Evolutionary conservation across 208 protist species (phyloP).

Genomic region (Trypanosoma caninum): DNA sequence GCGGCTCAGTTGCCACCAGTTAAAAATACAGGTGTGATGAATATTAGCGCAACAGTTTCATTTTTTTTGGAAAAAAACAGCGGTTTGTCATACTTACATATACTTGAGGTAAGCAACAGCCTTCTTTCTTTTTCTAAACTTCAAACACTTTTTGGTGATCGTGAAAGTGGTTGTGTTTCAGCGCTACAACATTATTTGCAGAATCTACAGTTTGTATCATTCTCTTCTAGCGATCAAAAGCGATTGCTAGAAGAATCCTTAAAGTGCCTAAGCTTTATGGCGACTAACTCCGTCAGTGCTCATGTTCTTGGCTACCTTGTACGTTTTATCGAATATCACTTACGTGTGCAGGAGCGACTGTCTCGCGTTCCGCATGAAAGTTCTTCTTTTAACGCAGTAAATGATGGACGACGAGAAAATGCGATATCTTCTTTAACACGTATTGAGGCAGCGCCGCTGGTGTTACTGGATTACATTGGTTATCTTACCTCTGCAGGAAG

Average conservation of each 20-base stretch:
- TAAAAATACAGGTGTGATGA: neutral
- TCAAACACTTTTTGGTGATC: slow-evolving; percentile 12
- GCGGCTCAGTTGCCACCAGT: slow-evolving; percentile 11
- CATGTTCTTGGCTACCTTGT: slow-evolving; percentile 45
- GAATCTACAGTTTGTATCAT: slow-evolving; percentile 14
- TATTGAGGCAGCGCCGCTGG: slow-evolving; percentile 39
- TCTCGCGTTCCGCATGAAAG: slow-evolving; percentile 28
- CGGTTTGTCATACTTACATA: slow-evolving; percentile 28
- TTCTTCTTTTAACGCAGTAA: neutral
- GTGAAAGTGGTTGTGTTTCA: slow-evolving; percentile 7
- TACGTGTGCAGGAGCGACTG: slow-evolving; percentile 46
- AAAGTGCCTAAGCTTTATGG: slow-evolving; percentile 22
- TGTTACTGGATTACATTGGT: slow-evolving; percentile 68
- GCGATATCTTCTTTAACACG: slow-evolving; percentile 22
- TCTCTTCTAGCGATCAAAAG: slow-evolving; percentile 1
- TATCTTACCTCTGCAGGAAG: slow-evolving; percentile 48
- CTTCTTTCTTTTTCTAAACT: slow-evolving; percentile 13
- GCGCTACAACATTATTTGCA: slow-evolving; percentile 23
- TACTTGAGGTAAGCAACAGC: slow-evolving; percentile 49
- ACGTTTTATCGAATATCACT: slow-evolving; percentile 67
- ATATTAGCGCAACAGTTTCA: neutral
- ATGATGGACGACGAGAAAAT: neutral
- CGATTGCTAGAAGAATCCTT: slow-evolving; percentile 18
- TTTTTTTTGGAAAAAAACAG: slow-evolving; percentile 9
- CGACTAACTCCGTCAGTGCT: slow-evolving; percentile 16